Evolutionary conservation across 495 filamentous ascomycete species (phyloP), one percentile per base, ranked within the genome.

Genomic region (Aspergillus ellipticus): DNA sequence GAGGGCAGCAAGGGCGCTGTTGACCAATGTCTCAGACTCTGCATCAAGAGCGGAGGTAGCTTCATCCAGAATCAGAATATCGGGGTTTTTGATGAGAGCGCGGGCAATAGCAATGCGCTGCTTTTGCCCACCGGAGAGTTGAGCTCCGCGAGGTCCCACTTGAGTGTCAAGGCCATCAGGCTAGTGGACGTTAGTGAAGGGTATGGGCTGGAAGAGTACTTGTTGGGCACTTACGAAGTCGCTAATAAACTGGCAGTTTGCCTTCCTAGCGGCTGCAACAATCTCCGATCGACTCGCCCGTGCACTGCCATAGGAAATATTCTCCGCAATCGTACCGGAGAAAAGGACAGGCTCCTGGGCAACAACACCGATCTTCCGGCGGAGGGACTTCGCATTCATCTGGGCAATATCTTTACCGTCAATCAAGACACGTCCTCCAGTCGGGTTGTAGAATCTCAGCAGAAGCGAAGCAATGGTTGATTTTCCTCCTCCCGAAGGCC

Each of bases 91-190:
- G 62, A 98, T 86, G 19, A 98, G 79, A 8, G 94, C 94, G 47
- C 94, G 82, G 0, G 94, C 94, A 71, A 98, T 97, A 21, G 94
- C 95, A 63, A 99, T 97, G 54, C 94, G 88, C 67, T 97, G 95
- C 72, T 97, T 97, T 70, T 98, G 94, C 1, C 94, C 94, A 31
- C 94, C 94, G 7, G 91, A 96, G 6, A 99, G 79, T 69, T 97
- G 94, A 3, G 94, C 90, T 20, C 94, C 94, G 37, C 94, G 85
- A 16, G 94, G 88, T 47, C 94, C 94, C 8, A 96, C 94, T 49
- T 88, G 86, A 4, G 94, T 98, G 61, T 97, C 93, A 9, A 98
- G 83, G 6, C 94, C 94, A 54, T 97, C 91, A 0, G 93, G 94
- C 81, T 84, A 41, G 11, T 17, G 20, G 55, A 59, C 22, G 59